Evolutionary conservation across 495 filamentous ascomycete species (phyloP).

Genomic region (Xylaria bambusicola): DNA sequence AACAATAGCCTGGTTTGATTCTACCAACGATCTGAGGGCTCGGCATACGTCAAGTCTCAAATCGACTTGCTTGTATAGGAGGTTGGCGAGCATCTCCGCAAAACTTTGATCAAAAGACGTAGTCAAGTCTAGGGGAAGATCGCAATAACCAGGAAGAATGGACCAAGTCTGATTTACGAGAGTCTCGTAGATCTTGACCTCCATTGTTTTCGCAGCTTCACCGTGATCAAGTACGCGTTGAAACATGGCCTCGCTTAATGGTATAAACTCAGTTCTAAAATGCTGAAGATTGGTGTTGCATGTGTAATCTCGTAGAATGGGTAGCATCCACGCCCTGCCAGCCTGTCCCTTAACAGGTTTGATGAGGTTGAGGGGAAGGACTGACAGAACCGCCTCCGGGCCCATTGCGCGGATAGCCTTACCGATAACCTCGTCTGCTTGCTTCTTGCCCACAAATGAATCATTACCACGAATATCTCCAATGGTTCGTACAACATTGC

Average conservation of each 20-base stretch:
- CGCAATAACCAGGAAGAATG: constrained; percentile 91
- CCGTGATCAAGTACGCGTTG: constrained; percentile 82
- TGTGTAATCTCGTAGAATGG: constrained; percentile 80
- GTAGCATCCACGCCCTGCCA: constrained; percentile 92
- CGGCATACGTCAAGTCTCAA: constrained; percentile 83
- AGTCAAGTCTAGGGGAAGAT: constrained; percentile 77
- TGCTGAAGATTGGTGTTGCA: constrained; percentile 82
- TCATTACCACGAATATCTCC: constrained; percentile 88
- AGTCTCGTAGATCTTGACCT: constrained; percentile 96
- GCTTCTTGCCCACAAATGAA: constrained; percentile 90
- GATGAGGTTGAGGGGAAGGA: constrained; percentile 82
- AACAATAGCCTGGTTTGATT: constrained; percentile 82
- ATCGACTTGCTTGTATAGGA: constrained; percentile 89
- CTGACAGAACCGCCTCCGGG: constrained; percentile 72
- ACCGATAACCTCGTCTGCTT: constrained; percentile 85
- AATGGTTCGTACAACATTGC: constrained; percentile 69
- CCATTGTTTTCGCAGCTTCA: constrained; percentile 79
- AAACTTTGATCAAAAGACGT: constrained; percentile 84
- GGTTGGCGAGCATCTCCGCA: constrained; percentile 84
- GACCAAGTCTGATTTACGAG: constrained; percentile 95
- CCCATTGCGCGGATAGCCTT: constrained; percentile 87
- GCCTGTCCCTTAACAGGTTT: constrained; percentile 73
- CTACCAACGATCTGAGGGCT: constrained; percentile 80
- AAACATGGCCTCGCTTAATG: constrained; percentile 86
- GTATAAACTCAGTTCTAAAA: constrained; percentile 82